A percentile compares a stretch with the other conserved stretches of the same genome.
Evolutionary conservation across 2,329 filamentous ascomycete species (phyloP).

Genomic region (Aspergillus chevalieri): DNA sequence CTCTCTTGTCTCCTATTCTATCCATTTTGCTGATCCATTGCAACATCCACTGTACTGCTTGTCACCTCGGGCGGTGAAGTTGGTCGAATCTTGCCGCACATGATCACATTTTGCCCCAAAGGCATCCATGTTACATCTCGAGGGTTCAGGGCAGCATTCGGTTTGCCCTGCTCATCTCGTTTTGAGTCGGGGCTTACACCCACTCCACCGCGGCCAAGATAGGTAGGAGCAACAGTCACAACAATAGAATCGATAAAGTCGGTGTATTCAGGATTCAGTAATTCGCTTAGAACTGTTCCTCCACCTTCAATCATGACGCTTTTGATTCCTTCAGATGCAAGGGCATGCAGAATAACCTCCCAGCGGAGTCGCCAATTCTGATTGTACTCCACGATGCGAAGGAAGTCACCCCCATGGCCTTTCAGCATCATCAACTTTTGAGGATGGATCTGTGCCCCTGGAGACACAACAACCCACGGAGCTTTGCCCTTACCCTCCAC

Average conservation of each 20-base stretch:
- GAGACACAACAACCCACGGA: constrained; percentile 63
- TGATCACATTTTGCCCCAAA: constrained; percentile 74
- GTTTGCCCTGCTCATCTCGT: constrained; percentile 44
- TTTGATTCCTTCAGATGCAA: constrained; percentile 55
- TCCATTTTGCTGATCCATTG: background rate
- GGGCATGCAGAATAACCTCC: constrained; percentile 54
- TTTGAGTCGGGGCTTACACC: constrained; percentile 64
- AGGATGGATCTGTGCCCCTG: constrained; percentile 40
- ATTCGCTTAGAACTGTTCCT: constrained; percentile 70
- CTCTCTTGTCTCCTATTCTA: background rate
- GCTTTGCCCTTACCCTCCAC: constrained; percentile 61
- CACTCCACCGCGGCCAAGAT: constrained; percentile 79
- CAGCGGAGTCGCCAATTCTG: constrained; percentile 52
- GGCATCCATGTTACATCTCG: constrained; percentile 66
- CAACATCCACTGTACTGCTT: background rate
- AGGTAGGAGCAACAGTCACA: constrained; percentile 82
- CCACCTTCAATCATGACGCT: constrained; percentile 94
- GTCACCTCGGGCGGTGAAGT: background rate
- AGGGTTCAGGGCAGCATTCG: constrained; percentile 59
- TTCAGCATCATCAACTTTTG: constrained; percentile 42
- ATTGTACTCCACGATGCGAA: constrained; percentile 34
- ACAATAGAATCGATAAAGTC: constrained; percentile 70
- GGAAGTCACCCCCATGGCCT: constrained; percentile 42
- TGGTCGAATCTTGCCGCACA: constrained; percentile 59
- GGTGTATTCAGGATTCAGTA: constrained; percentile 60